Percentiles rank a stretch among this genome's conserved stretches.
phyloP scores from a whole-genome alignment of 2,329 filamentous ascomycete genomes.

The Cladosporium halotolerans region DNA sequence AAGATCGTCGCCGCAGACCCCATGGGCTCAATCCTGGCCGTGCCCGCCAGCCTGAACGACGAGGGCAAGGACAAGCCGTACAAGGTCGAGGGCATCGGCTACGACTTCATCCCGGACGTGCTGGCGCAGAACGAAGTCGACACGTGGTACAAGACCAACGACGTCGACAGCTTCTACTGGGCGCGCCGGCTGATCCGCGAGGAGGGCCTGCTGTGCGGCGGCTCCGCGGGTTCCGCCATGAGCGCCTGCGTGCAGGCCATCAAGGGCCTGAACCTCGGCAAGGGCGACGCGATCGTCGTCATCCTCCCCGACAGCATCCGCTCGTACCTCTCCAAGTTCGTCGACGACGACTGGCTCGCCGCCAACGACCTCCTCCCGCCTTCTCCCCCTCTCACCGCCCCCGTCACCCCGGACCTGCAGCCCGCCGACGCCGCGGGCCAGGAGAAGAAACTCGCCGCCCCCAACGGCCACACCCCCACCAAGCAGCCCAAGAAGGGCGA shows the following conservation, averaged over 20 bases:
- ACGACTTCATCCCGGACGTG: constrained; percentile 96
- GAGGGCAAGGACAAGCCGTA: constrained; percentile 77
- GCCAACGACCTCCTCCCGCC: constrained; percentile 83
- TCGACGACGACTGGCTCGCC: constrained; percentile 97
- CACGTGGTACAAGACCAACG: constrained; percentile 97
- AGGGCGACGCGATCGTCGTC: constrained; percentile 84
- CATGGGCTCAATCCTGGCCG: constrained; percentile 80
- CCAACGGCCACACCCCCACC: constrained; percentile 5
- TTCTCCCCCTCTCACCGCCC: constrained; percentile 43
- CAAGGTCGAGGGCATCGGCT: constrained; percentile 98
- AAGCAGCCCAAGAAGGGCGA: constrained; percentile 48
- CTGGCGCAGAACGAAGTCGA: constrained; percentile 74
- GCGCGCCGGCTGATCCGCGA: constrained; percentile 88
- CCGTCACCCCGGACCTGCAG: constrained; percentile 30
- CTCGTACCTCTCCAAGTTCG: constrained; percentile 97
- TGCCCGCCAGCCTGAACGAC: constrained; percentile 73
- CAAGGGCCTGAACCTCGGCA: constrained; percentile 68
- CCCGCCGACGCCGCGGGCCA: constrained; percentile 20
- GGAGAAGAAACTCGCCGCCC: constrained; percentile 18
- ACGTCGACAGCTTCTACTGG: constrained; percentile 82
- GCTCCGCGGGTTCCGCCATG: constrained; percentile 88
- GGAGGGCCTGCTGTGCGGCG: constrained; percentile 88
- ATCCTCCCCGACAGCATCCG: constrained; percentile 92
- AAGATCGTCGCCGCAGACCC: constrained; percentile 92
- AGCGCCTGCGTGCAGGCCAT: constrained; percentile 71